Base-by-base conservation (phyloP, 441 rosid genomes). In the Jatropha podagrica region DNA sequence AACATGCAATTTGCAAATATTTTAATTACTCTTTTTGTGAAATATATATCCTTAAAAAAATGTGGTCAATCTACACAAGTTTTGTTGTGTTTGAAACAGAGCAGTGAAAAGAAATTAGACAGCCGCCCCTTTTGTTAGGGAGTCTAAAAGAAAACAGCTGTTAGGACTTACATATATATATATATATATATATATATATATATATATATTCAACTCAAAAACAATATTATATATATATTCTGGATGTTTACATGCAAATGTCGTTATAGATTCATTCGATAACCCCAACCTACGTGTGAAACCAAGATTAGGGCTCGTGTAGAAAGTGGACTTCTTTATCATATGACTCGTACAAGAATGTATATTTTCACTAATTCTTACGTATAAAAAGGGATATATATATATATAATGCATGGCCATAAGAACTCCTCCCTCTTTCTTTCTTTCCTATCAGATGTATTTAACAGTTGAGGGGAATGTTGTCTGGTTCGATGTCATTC, bases 401-500 rank as follows among this genome's bases (percentile, higher is more conserved):
- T 54, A 61, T n/a, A 27, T 70, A 74, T 56, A 69, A 75, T 79
- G 77, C 83, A 84, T 84, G 81, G 81, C 68, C 74, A 76, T 62
- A 58, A 56, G 49, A 58, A 67, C 18, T 64, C 42, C 7, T 52
- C 58, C 18, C 32, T 52, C 26, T 13, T 5, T 66, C 68, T 8
- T 18, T 52, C 71, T 20, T 54, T 38, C 26, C 62, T 12, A 55
- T 27, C 59, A 32, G 32, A 17, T 65, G 37, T 1, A n/a, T 54
- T 52, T 55, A 63, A 76, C 80, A 69, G 89, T 83, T 84, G 91
- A 72, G 89, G 88, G 86, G 87, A 82, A 79, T 80, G 89, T 81
- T 58, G 89, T 82, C 88, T 88, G 91, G 87, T 82, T 81, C 91
- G 91, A 88, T 77, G 74, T 80, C 86, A 74, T 81, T 85, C 89